Evolutionary conservation across 495 filamentous ascomycete species (phyloP).

Genomic region (Astrocystis sublimbata): DNA sequence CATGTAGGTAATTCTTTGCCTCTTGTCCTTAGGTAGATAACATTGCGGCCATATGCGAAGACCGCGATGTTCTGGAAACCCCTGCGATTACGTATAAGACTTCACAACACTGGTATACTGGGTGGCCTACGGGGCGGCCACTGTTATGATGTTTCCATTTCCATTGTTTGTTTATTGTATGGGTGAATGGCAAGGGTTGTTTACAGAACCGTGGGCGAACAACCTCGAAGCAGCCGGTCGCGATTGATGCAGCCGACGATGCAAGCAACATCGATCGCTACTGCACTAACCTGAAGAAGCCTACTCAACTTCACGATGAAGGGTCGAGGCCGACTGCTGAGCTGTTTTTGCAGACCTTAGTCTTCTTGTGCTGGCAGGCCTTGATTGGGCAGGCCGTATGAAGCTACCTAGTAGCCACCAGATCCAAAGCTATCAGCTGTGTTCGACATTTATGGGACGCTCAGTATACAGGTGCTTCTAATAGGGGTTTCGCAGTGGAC

Average conservation of each 20-base stretch:
- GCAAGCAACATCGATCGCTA: constrained; percentile 11
- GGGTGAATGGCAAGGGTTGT: too few species aligned
- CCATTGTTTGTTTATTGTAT: neutral
- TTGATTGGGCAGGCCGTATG: constrained; percentile 14
- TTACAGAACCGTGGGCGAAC: neutral
- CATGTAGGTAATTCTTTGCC: too few species aligned
- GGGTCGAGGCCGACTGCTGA: constrained; percentile 6
- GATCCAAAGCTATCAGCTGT: constrained; percentile 1
- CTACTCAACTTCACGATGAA: too few species aligned
- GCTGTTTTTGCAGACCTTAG: constrained; percentile 19
- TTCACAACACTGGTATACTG: too few species aligned
- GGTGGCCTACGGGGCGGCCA: neutral
- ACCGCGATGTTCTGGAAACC: too few species aligned
- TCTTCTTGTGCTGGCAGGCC: constrained; percentile 17
- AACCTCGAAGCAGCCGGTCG: constrained; percentile 8
- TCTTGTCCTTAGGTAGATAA: too few species aligned
- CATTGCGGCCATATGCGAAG: too few species aligned
- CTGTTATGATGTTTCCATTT: neutral
- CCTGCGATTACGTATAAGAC: too few species aligned
- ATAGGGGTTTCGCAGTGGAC: constrained; percentile 2
- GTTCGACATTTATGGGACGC: constrained; percentile 3
- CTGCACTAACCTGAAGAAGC: too few species aligned
- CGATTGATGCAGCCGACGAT: constrained; percentile 8
- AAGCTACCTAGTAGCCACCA: constrained; percentile 20
- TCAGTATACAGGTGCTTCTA: constrained; percentile 5